Evolutionary conservation across 805 yeast genomes (phyloP), one percentile per base, ranked within the genome.

Genomic region (Kodamaea neixiangensis): DNA sequence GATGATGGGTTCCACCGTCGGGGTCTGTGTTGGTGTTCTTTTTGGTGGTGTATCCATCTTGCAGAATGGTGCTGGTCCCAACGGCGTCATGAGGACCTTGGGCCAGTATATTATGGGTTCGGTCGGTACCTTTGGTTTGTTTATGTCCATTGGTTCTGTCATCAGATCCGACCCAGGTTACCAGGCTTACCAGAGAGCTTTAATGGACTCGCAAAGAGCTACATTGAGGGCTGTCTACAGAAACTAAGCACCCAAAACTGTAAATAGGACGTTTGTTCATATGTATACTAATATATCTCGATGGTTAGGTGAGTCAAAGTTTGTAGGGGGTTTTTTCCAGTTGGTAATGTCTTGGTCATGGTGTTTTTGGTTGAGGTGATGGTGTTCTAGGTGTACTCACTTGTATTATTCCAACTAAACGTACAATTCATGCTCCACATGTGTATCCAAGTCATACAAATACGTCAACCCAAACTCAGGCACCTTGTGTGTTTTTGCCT

Each of bases 51-150:
- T 89, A 64, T 86, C 97, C 52, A 87, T 96, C 59, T 69, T 90
- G 57, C 92, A 91, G 50, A 85, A 87, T 58, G 99, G 99, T 15
- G 94, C 99, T n/a, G 97, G 97, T 11, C 99, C 99, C 45, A 88
- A 89, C 64, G 99, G 99, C 50, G 89, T 89, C 51, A 88, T 94
- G 85, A 86, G 97, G 74, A 93, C 97, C 1, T 75, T 94, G 64
- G 98, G 99, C 50, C 97, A 93, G 73, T 94, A 92, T 72, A 92
- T 94, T 71, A 86, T 87, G 62, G 97, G 97, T 49, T 89, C 97
- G 4, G 97, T 97, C 2, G 97, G 96, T 45, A 93, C 97, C 9
- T 93, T 94, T 71, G 97, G 97, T 38, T 79, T 93, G 60, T 90
- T 93, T 71, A 92, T 93, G 98, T 87, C 96, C 41, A 87, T 93